These are phyloP conservation scores for Metschnikowia continentalis DNA, from an alignment of 805 yeast species.

Conservation along the genomic window DNA sequence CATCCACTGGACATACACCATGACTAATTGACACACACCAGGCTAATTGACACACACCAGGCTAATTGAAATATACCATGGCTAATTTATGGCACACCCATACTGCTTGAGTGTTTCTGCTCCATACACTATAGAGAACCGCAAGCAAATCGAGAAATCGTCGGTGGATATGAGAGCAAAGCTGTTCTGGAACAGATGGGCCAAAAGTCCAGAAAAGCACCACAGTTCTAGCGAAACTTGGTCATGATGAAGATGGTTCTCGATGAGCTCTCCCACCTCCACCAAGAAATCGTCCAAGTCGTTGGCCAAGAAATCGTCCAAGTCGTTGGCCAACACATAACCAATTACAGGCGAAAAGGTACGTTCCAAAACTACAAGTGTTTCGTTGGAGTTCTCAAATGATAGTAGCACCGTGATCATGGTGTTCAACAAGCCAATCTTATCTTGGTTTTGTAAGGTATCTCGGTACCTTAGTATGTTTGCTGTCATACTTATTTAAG, in stretches of 20 bases:
- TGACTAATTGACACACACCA: too few species aligned
- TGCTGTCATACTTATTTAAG: too few species aligned
- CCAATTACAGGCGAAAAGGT: slow-evolving; percentile 66
- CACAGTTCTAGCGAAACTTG: slow-evolving; percentile 63
- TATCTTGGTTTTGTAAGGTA: too few species aligned
- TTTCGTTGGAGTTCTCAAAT: slow-evolving; percentile 72
- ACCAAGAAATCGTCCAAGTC: too few species aligned
- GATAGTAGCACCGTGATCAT: slow-evolving; percentile 77
- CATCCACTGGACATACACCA: too few species aligned
- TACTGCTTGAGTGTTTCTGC: slow-evolving; percentile 31
- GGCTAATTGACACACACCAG: too few species aligned
- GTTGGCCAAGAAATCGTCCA: slow-evolving; percentile 63
- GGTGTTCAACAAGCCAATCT: slow-evolving; percentile 70
- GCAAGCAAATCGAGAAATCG: slow-evolving; percentile 69
- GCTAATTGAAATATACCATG: too few species aligned
- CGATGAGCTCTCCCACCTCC: slow-evolving; percentile 69
- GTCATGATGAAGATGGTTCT: slow-evolving; percentile 39
- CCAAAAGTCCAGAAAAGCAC: slow-evolving; percentile 56
- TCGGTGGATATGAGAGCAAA: slow-evolving; percentile 66
- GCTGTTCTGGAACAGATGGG: slow-evolving; percentile 30
- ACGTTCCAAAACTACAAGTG: slow-evolving; percentile 62
- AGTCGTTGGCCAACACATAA: slow-evolving; percentile 58
- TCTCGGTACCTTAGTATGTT: too few species aligned
- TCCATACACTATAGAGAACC: slow-evolving; percentile 62
- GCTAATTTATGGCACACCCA: too few species aligned